Evolutionary conservation across 192 early-diverging fungal genomes (phyloP).

Genomic region (Podila clonocystis): DNA sequence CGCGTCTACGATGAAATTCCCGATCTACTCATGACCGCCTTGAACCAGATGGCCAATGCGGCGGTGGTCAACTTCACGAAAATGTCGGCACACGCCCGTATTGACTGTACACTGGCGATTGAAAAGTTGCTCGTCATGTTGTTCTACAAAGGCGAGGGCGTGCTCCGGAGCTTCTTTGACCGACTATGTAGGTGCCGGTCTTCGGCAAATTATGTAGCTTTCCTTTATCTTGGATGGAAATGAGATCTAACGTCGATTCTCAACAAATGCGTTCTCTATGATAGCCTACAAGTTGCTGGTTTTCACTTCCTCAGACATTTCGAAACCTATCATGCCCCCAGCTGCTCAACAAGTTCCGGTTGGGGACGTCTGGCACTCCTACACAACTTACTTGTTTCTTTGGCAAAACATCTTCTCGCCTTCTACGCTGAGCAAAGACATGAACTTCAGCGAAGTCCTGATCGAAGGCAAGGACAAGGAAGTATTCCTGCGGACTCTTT

Average conservation of each 20-base stretch:
- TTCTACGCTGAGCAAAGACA: slow-evolving; percentile 4
- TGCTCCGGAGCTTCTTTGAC: slow-evolving; percentile 52
- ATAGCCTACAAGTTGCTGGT: slow-evolving; percentile 65
- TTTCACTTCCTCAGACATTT: slow-evolving; percentile 58
- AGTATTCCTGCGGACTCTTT: slow-evolving; percentile 13
- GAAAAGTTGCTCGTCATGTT: slow-evolving; percentile 64
- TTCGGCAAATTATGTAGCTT: no score
- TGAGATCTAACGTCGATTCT: no score
- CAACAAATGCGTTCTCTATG: neutral
- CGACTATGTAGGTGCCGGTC: slow-evolving; percentile 53
- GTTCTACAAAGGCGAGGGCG: slow-evolving; percentile 56
- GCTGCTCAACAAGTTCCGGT: neutral
- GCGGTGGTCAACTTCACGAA: slow-evolving; percentile 61
- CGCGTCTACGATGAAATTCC: slow-evolving; percentile 58
- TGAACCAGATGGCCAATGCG: slow-evolving; percentile 53
- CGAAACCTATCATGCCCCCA: neutral
- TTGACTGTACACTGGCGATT: slow-evolving; percentile 57
- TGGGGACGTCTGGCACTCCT: slow-evolving; percentile 48
- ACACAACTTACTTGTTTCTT: slow-evolving; percentile 64
- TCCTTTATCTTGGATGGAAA: neutral
- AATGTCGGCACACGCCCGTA: slow-evolving; percentile 56
- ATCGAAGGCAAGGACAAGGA: slow-evolving; percentile 23
- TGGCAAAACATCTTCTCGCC: slow-evolving; percentile 71
- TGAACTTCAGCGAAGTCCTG: slow-evolving; percentile 12
- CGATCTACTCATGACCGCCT: slow-evolving; percentile 54